Base-by-base conservation (phyloP, 139 green algal genomes). In the Tetradesmus lagerheimii region DNA sequence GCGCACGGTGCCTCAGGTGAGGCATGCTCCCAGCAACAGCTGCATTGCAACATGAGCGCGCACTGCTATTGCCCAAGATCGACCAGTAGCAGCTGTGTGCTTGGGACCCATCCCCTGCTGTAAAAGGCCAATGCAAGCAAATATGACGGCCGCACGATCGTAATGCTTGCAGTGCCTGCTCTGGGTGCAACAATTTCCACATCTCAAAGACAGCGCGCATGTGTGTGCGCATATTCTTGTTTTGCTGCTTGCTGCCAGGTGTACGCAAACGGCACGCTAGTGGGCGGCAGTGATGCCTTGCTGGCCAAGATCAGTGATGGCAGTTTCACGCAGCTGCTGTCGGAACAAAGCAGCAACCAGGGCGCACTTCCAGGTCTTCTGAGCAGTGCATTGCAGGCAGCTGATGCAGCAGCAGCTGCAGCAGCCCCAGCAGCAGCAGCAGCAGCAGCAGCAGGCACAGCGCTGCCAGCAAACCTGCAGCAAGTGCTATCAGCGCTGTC, bases 1-100 rank as follows among this genome's bases (percentile, higher is more conserved):
- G 77, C 84, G 80, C 0, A 99, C 96, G 0, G 97, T 99, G 35
- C 97, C 97, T 5, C 96, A 98, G 92, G 95, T 98, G 47, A 47
- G 67, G 25, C 1, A 2, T 79, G 34, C 9, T 57, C 5, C 29
- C 43, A 57, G 77, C 34, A 38, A 71, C 84, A 47, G 62, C 27
- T 12, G 14, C 34, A 23, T 23, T 62, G 8, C 47, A 79, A 34
- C 35, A 76, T 35, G 27, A 11, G n/a, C n/a, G n/a, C 20, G 5
- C 20, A 74, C 62, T 74, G 62, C 62, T 8, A 16, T 79, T n/a
- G n/a, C n/a, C n/a, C n/a, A n/a, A n/a, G n/a, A n/a, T n/a, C n/a
- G n/a, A n/a, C n/a, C n/a, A n/a, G n/a, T n/a, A n/a, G n/a, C n/a
- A n/a, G n/a, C n/a, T n/a, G n/a, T n/a, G n/a, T n/a, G n/a, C n/a